phyloP scores from a whole-genome alignment of 768 basidiomycete species.

The Pilatotrama ljubarskyi region DNA sequence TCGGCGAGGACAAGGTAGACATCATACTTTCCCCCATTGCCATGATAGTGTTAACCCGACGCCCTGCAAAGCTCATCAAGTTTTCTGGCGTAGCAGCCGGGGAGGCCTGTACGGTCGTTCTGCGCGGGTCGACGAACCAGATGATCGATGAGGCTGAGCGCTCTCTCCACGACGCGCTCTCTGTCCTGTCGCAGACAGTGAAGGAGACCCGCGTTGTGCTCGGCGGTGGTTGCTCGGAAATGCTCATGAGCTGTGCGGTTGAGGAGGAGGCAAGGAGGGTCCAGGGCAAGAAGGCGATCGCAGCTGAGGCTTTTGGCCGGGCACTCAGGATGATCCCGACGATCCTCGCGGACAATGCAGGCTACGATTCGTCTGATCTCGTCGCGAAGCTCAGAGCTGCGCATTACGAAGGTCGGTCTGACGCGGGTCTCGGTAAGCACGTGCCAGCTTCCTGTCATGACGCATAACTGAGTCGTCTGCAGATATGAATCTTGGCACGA shows the following conservation, averaged over 20 bases:
- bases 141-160: slow-evolving; percentile 99
- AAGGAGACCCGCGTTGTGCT: slow-evolving; percentile 94
- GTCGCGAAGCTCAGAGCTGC: slow-evolving; percentile 88
- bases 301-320: slow-evolving; percentile 86
- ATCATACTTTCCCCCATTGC: background rate
- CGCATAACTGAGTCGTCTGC: background rate
- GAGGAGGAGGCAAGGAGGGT: slow-evolving; percentile 85
- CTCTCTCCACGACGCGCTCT: slow-evolving; percentile 95
- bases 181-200: slow-evolving; percentile 95
- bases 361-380: slow-evolving; percentile 95
- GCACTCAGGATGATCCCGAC: slow-evolving; percentile 95
- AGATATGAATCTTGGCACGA: slow-evolving; percentile 88
- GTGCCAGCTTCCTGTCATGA: background rate
- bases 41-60: slow-evolving; percentile 3
- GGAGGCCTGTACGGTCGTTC: slow-evolving; percentile 95
- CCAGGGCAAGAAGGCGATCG: slow-evolving; percentile 94
- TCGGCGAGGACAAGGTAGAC: slow-evolving; percentile 95
- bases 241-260: slow-evolving; percentile 94
- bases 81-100: slow-evolving; percentile 99
- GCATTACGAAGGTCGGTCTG: slow-evolving; percentile 85
- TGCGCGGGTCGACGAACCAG: slow-evolving; percentile 95
- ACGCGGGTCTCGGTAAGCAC: slow-evolving; percentile 83
- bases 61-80: slow-evolving; percentile 86
- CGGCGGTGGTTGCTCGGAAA: slow-evolving; percentile 97
- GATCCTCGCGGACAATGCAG: slow-evolving; percentile 96